Percentiles rank a stretch among this genome's conserved stretches.
These are phyloP conservation scores for Otatea glauca DNA, from an alignment of 176 grass and related monocot genomes.

Conservation along the genomic window DNA sequence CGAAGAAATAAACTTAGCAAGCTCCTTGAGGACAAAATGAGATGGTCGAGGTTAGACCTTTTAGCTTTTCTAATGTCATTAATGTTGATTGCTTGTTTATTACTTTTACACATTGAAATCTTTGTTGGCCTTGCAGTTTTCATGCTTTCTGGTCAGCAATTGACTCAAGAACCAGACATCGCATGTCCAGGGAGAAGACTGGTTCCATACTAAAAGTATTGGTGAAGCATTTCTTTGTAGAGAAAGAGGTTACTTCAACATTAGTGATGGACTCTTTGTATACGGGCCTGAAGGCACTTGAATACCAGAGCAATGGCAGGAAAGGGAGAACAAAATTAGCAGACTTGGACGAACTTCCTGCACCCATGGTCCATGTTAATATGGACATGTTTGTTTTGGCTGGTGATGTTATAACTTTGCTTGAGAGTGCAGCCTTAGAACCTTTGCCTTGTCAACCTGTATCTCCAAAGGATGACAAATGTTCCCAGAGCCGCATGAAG, in stretches of 20 bases:
- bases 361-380: constrained; percentile 68
- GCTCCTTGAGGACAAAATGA: constrained; percentile 88
- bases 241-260: constrained; percentile 95
- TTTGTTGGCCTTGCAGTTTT: constrained; percentile 68
- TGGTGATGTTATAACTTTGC: constrained; percentile 79
- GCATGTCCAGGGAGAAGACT: constrained; percentile 80
- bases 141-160: constrained; percentile 77
- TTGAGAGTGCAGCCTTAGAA: constrained; percentile 74
- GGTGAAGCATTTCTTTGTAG: constrained; percentile 90
- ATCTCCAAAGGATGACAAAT: constrained; percentile 76
- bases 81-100: not conserved
- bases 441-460: constrained; percentile 64
- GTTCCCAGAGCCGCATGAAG: constrained; percentile 71
- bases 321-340: constrained; percentile 68
- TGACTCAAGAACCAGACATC: constrained; percentile 55
- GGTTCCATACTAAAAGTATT: constrained; percentile 73
- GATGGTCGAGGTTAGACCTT: constrained; percentile 75
- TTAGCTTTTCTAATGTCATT: constrained; percentile 24
- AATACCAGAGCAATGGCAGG: constrained; percentile 66
- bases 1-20: constrained; percentile 80
- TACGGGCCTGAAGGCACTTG: constrained; percentile 69
- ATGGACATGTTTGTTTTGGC: constrained; percentile 86
- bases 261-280: constrained; percentile 92
- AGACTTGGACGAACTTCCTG: constrained; percentile 69
- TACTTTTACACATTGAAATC: constrained; percentile 18